phyloP scores from a whole-genome alignment of 768 basidiomycete species.

The Favolaschia claudopus region DNA sequence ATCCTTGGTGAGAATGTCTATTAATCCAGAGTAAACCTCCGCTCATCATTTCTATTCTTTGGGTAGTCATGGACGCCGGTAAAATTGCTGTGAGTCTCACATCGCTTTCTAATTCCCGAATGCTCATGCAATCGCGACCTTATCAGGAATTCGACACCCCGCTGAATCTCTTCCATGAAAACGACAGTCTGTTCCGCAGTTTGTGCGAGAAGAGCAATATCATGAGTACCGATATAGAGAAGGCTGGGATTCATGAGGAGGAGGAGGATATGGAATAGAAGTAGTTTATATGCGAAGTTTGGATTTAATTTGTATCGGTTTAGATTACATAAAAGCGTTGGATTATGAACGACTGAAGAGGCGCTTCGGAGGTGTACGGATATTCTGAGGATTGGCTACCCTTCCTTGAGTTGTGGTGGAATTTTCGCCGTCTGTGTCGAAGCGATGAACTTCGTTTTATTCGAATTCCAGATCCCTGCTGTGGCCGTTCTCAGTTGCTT shows the following conservation, averaged over 20 bases:
- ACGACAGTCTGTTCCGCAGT: slow-evolving; percentile 63
- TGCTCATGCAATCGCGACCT: not conserved
- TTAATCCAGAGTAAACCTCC: not conserved
- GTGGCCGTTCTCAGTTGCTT: no score
- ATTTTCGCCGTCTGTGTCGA: no score
- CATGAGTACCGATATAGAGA: slow-evolving; percentile 52
- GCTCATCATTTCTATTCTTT: not conserved
- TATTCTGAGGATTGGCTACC: no score
- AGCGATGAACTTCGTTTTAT: no score
- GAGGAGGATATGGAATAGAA: no score
- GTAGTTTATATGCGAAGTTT: no score
- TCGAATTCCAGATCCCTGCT: no score
- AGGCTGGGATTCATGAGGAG: slow-evolving; percentile 13
- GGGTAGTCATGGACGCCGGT: slow-evolving; percentile 67
- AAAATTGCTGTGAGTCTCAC: slow-evolving; percentile 52
- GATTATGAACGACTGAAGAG: no score
- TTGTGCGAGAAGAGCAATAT: slow-evolving; percentile 68
- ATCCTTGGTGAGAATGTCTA: slow-evolving; percentile 47
- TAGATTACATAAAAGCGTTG: no score
- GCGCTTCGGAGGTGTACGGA: no score
- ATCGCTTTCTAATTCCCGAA: not conserved
- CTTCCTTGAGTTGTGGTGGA: no score
- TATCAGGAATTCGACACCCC: slow-evolving; percentile 67
- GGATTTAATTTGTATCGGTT: no score
- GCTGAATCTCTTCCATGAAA: slow-evolving; percentile 51